Base-by-base conservation (phyloP, 2,329 filamentous ascomycete species). In the Trichoderma polysporum region DNA sequence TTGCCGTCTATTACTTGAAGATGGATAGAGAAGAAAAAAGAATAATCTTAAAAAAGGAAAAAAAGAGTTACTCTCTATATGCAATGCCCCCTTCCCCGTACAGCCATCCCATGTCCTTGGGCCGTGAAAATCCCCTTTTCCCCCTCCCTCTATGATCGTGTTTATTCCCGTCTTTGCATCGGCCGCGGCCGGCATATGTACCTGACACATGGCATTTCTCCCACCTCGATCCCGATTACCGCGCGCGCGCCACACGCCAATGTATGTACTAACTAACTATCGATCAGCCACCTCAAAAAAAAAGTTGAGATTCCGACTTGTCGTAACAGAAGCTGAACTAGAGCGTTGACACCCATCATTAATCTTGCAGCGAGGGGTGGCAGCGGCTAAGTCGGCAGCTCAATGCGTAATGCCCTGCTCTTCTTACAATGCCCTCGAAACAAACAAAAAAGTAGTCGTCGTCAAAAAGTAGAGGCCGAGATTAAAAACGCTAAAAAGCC, bases 231-330 rank as follows among this genome's bases (percentile, higher is more conserved):
- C 35, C 60, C 60, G 60, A 27, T 41, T 27, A 13, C 4, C 60
- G 50, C 39, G 37, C 47, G 59, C 35, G 60, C 37, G 60, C 27
- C 19, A 47, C 19, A 19, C 41, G 41, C 41, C 12, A 45, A 45
- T 22, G n/a, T 45, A n/a, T 12, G 3, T 56, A 17, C 15, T 17
- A 25, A 22, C 9, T 25, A 15, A 61, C 58, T 35, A 25, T 47
- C 50, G 49, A 64, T 56, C 50, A 53, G n/a, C 19, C 41, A 19
- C 22, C 19, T 27, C 58, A n/a, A n/a, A n/a, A n/a, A n/a, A n/a
- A n/a, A n/a, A n/a, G n/a, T 37, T 56, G 53, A 56, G n/a, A 25
- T 54, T 45, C 50, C 47, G 37, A 64, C 61, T 47, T 27, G 61
- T 33, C 61, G 31, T 25, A 56, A n/a, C n/a, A n/a, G 25, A 56